Conservation (phyloP, 257 asterid genomes). For the Pogostemon cablin region DNA sequence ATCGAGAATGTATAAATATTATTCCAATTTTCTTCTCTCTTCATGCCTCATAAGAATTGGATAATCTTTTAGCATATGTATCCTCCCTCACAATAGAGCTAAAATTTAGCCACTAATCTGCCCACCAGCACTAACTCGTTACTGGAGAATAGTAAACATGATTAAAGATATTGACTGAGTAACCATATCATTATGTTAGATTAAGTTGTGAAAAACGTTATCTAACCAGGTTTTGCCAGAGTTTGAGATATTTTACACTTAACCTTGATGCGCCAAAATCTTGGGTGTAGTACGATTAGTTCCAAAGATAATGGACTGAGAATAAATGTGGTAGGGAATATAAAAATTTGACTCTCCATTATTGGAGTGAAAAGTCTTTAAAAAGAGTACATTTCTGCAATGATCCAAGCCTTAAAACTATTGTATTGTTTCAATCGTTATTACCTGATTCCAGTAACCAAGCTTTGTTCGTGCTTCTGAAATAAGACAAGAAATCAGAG, state of each 20-base stretch:
- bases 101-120: too few species aligned
- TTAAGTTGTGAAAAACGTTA: constrained; percentile 1
- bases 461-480: constrained; percentile 11
- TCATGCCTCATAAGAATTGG: too few species aligned
- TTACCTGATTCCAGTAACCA: constrained; percentile 13
- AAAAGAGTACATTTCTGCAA: not conserved
- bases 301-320: not conserved
- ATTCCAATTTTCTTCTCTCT: too few species aligned
- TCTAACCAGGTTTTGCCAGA: not conserved
- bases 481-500: not conserved
- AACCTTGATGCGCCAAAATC: too few species aligned
- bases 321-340: not conserved
- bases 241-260: not conserved
- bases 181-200: not conserved
- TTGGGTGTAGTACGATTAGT: not conserved
- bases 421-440: not conserved
- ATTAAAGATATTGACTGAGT: not conserved
- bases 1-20: too few species aligned
- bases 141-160: not conserved
- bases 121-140: too few species aligned
- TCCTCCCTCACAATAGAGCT: too few species aligned
- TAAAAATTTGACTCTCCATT: not conserved
- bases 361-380: constrained; percentile 15
- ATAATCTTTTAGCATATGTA: too few species aligned
- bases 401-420: not conserved